These are phyloP conservation scores for Isabelozyma gotoi DNA, from an alignment of 805 yeast genomes.

Conservation along the genomic window DNA sequence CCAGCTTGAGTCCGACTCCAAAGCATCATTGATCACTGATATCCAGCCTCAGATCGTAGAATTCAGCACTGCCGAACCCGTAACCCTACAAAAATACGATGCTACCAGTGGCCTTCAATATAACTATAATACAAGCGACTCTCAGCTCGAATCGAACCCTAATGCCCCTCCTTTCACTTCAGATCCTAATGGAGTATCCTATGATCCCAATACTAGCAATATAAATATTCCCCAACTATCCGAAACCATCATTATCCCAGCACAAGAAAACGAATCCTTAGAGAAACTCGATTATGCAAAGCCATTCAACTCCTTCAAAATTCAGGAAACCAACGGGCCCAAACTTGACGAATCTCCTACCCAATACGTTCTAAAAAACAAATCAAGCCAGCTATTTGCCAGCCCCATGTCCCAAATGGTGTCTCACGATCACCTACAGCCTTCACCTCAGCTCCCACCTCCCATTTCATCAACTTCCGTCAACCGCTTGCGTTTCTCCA, in stretches of 20 bases:
- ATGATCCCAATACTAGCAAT: no score
- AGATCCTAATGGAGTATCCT: no score
- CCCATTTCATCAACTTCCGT: conserved; percentile 23
- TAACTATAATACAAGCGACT: no score
- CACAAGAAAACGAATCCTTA: neutral
- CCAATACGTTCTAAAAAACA: neutral
- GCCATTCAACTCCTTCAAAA: neutral
- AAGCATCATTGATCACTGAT: neutral
- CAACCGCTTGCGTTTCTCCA: conserved; percentile 26
- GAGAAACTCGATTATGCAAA: neutral
- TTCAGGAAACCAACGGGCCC: neutral
- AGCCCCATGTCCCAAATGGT: conserved; percentile 19
- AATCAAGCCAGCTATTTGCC: conserved; percentile 10
- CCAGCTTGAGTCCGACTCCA: neutral
- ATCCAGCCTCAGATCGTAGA: neutral
- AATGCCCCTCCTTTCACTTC: no score
- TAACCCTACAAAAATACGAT: neutral
- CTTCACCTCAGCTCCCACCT: conserved; percentile 40
- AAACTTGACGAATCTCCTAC: neutral
- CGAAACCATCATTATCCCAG: neutral
- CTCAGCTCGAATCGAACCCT: no score
- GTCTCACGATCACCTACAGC: conserved; percentile 18
- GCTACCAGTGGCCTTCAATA: neutral
- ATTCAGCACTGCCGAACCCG: conserved; percentile 1
- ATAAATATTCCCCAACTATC: neutral